Conservation (phyloP, 1,139 yeast genomes). For the Lodderomyces metapsilosis region DNA sequence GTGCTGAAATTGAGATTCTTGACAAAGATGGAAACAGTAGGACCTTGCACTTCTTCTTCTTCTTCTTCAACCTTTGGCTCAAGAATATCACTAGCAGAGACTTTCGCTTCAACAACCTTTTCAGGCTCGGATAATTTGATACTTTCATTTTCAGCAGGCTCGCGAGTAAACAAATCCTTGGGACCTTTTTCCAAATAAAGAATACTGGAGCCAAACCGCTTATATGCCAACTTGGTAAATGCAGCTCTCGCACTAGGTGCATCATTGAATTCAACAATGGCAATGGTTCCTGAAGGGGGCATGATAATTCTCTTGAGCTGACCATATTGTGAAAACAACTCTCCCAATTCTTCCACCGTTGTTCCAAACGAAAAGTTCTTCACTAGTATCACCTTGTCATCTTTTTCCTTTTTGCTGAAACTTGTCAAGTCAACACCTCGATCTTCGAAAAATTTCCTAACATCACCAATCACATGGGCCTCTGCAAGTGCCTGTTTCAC, state of each 20-base stretch:
- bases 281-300: constrained; percentile 98
- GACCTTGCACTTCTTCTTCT: constrained; percentile 49
- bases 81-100: constrained; percentile 28
- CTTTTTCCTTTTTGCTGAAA: constrained; percentile 71
- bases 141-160: constrained; percentile 43
- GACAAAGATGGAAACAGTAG: constrained; percentile 82
- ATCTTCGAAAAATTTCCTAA: constrained; percentile 77
- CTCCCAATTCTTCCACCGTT: constrained; percentile 74
- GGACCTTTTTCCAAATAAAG: constrained; percentile 95
- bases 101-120: constrained; percentile 32
- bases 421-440: constrained; percentile 82
- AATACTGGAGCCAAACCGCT: constrained; percentile 82
- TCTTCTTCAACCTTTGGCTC: constrained; percentile 39
- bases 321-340: constrained; percentile 77
- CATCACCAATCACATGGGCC: constrained; percentile 91
- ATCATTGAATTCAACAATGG: constrained; percentile 89
- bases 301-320: constrained; percentile 75
- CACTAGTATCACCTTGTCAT: constrained; percentile 76
- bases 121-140: constrained; percentile 18
- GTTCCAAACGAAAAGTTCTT: constrained; percentile 93
- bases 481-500: constrained; percentile 98
- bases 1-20: constrained; percentile 91
- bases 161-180: constrained; percentile 67
- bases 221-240: constrained; percentile 80
- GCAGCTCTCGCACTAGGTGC: constrained; percentile 86